Base-by-base conservation (phyloP, 306 rosid species). In the Pyrus communis region DNA sequence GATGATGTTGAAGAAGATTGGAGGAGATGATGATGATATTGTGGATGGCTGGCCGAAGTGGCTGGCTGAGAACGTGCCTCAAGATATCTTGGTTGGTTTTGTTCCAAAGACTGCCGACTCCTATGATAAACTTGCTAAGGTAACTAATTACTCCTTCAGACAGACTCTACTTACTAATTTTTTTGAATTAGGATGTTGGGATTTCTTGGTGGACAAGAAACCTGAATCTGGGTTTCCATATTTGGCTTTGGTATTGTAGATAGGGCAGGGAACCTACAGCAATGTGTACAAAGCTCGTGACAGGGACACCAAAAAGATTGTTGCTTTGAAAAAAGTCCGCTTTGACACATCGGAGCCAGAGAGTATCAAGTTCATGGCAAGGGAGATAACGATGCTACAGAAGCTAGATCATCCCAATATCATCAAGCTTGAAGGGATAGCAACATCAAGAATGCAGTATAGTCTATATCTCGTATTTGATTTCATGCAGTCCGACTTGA, bases 221-320 rank as follows among this genome's bases (percentile, higher is more conserved):
- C 17, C 74, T 78, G n/a, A 71, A 22, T 45, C 30, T 49, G 38
- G 51, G 22, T 23, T 75, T 57, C 4, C 21, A 9, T 67, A 13
- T 61, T 75, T 83, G 71, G 65, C 43, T 54, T 77, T 43, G 11
- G 9, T n/a, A 10, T 21, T 82, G 72, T 80, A 88, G 91, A 8
- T 85, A 27, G 96, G 97, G 3, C 91, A 83, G 43, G 97, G 97
- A 88, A 88, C 93, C 23, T 92, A 92, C 65, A 88, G 96, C 84
- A 92, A 92, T 70, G 96, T 92, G 40, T 92, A 92, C 82, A 90
- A 92, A 83, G 97, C 97, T 10, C 67, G 83, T 63, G 96, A 90
- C 46, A 86, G 87, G 81, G 84, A 77, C 57, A 84, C 83, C 5
- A 82, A 84, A 60, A 89, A 87, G 84, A 80, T 90, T 69, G 93